Conservation (phyloP, 768 basidiomycete species). For the Xerocomus spinulosus region DNA sequence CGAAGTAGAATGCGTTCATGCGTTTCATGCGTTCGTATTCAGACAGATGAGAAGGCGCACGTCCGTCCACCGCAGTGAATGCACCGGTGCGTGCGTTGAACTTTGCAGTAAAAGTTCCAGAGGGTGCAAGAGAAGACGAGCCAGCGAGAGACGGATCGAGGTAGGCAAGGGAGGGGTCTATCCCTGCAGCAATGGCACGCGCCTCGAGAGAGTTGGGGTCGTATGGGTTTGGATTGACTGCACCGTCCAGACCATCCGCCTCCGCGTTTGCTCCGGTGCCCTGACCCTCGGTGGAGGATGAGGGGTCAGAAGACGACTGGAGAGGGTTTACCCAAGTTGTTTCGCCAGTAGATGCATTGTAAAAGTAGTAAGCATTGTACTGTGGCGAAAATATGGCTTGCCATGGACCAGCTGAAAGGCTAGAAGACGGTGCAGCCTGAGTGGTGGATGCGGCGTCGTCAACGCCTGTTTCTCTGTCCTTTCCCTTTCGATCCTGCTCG, state of each 20-base stretch:
- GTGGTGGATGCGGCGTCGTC: slow-evolving; percentile 7
- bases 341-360: slow-evolving; percentile 67
- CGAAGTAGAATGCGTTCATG: slow-evolving; percentile 88
- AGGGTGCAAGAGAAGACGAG: slow-evolving; percentile 25
- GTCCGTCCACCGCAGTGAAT: slow-evolving; percentile 60
- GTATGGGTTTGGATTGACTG: slow-evolving; percentile 17
- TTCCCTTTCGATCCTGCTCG: slow-evolving; percentile 3
- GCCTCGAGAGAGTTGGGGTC: slow-evolving; percentile 52
- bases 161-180: slow-evolving; percentile 76
- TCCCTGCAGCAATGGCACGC: slow-evolving; percentile 72
- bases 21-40: slow-evolving; percentile 74
- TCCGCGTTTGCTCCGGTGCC: slow-evolving; percentile 20
- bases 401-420: slow-evolving; percentile 45
- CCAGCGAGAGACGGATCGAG: slow-evolving; percentile 68
- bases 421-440: slow-evolving; percentile 8
- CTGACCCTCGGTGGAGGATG: slow-evolving; percentile 16
- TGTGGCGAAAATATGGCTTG: slow-evolving; percentile 78
- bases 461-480: background rate
- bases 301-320: slow-evolving; percentile 32
- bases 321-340: slow-evolving; percentile 86
- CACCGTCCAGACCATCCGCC: slow-evolving; percentile 17
- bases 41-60: slow-evolving; percentile 71
- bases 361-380: slow-evolving; percentile 83
- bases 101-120: slow-evolving; percentile 57
- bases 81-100: slow-evolving; percentile 81